phyloP scores from a whole-genome alignment of 139 green algal species.

The Volvox reticuliferus region DNA sequence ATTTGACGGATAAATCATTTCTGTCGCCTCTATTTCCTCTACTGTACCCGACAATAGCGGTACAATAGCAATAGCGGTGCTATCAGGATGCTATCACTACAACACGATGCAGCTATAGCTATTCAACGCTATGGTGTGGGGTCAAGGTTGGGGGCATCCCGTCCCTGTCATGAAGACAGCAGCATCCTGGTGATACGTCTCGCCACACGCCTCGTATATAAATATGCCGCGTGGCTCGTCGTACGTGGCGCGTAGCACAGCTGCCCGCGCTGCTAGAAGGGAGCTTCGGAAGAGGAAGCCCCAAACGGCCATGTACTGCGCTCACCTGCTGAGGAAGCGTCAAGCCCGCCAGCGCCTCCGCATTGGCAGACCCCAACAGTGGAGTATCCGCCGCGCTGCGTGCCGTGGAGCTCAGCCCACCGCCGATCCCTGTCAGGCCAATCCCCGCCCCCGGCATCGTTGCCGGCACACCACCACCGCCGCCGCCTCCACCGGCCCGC shows the following conservation, averaged over 20 bases:
- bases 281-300: too few relatives aligned
- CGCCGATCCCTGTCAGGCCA: not conserved
- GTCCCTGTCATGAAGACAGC: too few relatives aligned
- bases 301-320: not conserved
- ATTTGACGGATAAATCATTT: too few relatives aligned
- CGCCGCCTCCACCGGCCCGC: not conserved
- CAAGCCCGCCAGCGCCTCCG: conserved; percentile 10
- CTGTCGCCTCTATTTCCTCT: too few relatives aligned
- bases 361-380: conserved; percentile 30
- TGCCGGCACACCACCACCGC: not conserved
- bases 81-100: too few relatives aligned
- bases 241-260: too few relatives aligned
- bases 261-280: too few relatives aligned
- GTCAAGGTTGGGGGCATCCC: too few relatives aligned
- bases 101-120: too few relatives aligned
- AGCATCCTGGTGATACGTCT: not conserved
- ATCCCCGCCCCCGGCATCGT: not conserved
- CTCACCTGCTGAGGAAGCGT: conserved; percentile 24
- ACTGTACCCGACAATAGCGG: too few relatives aligned
- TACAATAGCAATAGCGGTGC: too few relatives aligned
- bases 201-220: not conserved
- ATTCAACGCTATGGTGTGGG: too few relatives aligned
- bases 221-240: not conserved
- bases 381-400: conserved; percentile 11
- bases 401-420: not conserved